These are phyloP conservation scores for Alternaria hordeiaustralica DNA, from an alignment of 2,329 filamentous ascomycete species.

Conservation along the genomic window DNA sequence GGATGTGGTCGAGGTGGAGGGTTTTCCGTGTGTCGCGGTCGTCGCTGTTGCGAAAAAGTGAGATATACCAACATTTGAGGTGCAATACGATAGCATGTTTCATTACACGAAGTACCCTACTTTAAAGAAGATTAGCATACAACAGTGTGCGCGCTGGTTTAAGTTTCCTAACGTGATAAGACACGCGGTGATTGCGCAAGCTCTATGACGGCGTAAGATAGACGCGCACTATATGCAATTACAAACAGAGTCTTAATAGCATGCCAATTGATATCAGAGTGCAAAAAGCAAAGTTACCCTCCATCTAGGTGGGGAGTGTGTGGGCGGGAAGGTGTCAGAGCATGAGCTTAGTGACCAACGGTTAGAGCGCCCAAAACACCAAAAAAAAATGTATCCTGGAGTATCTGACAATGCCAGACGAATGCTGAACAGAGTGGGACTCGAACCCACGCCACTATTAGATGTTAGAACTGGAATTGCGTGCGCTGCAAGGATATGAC, in stretches of 20 bases:
- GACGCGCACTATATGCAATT: not conserved
- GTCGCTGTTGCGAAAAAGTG: conserved; percentile 16
- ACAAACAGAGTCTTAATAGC: not conserved
- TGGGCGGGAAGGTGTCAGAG: not conserved
- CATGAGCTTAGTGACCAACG: not conserved
- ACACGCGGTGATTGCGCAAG: not conserved
- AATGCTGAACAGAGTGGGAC: conserved; percentile 51
- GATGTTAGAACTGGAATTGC: too few species aligned
- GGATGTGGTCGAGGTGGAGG: conserved; percentile 6
- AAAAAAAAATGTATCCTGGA: conserved; percentile 31
- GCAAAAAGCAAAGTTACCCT: not conserved
- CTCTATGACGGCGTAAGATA: not conserved
- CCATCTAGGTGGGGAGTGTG: not conserved
- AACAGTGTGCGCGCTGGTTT: not conserved
- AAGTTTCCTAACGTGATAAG: not conserved
- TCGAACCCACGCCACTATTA: conserved; percentile 47
- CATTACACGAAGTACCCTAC: not conserved
- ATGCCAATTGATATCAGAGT: not conserved
- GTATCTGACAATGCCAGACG: conserved; percentile 28
- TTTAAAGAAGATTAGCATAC: not conserved
- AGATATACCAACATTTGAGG: not conserved
- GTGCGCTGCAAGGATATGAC: too few species aligned
- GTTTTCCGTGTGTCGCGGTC: conserved; percentile 9
- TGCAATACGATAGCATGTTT: not conserved
- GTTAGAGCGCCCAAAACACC: not conserved